phyloP scores from a whole-genome alignment of 2,329 filamentous ascomycete species.

The Arthrobotrys megalospora region DNA sequence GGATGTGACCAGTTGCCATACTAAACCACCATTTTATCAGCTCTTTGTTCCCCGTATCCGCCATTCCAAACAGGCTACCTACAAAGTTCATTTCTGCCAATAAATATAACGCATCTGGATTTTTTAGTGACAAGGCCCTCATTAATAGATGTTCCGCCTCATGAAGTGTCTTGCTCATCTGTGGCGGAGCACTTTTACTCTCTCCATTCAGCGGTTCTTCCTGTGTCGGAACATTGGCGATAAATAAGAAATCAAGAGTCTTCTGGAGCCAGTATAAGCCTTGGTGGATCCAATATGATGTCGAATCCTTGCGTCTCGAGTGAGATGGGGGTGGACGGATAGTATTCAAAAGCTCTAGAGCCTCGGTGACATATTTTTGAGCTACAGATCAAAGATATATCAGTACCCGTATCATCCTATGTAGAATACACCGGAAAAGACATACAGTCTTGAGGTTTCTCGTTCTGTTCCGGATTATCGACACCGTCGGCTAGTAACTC shows the following conservation, averaged over 20 bases:
- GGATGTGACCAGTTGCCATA: slow-evolving; percentile 94
- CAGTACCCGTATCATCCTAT: neutral
- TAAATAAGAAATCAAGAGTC: slow-evolving; percentile 44
- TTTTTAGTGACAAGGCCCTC: slow-evolving; percentile 66
- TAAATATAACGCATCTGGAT: slow-evolving; percentile 88
- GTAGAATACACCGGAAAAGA: neutral
- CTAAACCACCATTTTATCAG: slow-evolving; percentile 52
- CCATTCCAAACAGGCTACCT: slow-evolving; percentile 34
- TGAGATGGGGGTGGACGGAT: slow-evolving; percentile 33
- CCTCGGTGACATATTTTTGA: slow-evolving; percentile 45
- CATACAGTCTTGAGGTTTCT: slow-evolving; percentile 30
- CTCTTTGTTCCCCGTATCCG: neutral
- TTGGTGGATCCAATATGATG: slow-evolving; percentile 40
- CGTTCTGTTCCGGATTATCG: neutral
- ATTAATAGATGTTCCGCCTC: slow-evolving; percentile 62
- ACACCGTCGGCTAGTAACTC: neutral
- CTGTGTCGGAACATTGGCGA: slow-evolving; percentile 59
- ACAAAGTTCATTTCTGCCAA: slow-evolving; percentile 93
- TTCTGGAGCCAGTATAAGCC: slow-evolving; percentile 54
- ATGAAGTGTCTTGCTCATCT: slow-evolving; percentile 59
- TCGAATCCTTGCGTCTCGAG: slow-evolving; percentile 47
- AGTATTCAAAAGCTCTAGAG: slow-evolving; percentile 28
- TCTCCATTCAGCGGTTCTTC: slow-evolving; percentile 51
- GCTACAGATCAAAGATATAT: slow-evolving; percentile 25
- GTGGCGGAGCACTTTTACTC: slow-evolving; percentile 28